Conservation (phyloP, 176 grass and related monocot genomes). For the Poa annua region DNA sequence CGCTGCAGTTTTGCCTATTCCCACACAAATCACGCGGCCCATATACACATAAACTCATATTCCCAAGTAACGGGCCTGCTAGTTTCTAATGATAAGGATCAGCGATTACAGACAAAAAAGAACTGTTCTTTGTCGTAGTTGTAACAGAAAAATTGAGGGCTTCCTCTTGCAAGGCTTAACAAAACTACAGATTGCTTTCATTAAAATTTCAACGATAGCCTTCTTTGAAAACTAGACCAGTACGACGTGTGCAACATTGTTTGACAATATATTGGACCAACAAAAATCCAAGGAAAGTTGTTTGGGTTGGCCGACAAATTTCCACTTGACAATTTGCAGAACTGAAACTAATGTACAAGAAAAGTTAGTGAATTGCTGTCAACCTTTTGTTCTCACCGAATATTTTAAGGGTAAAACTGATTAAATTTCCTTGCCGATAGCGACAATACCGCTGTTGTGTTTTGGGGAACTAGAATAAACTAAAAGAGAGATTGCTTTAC, state of each 20-base stretch:
- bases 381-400: background rate
- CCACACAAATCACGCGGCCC: conserved; percentile 10
- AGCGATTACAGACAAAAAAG: background rate
- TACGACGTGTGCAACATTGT: conserved; percentile 40
- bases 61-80: background rate
- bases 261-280: background rate
- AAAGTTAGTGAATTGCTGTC: conserved; percentile 25
- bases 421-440: background rate
- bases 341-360: conserved; percentile 22
- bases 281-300: conserved; percentile 26
- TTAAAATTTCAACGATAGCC: conserved; percentile 23
- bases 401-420: background rate
- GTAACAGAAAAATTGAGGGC: background rate
- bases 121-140: background rate
- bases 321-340: conserved; percentile 22
- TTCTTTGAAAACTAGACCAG: conserved; percentile 47
- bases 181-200: conserved; percentile 33
- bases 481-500: background rate
- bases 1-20: conserved; percentile 3
- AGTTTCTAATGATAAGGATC: conserved; percentile 9
- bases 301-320: conserved; percentile 8
- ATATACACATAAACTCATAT: conserved; percentile 16
- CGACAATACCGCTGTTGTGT: background rate
- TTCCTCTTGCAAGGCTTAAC: background rate
- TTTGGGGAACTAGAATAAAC: conserved; percentile 26